Conservation (phyloP, 1,139 yeast genomes). For the Pichia sp. region DNA sequence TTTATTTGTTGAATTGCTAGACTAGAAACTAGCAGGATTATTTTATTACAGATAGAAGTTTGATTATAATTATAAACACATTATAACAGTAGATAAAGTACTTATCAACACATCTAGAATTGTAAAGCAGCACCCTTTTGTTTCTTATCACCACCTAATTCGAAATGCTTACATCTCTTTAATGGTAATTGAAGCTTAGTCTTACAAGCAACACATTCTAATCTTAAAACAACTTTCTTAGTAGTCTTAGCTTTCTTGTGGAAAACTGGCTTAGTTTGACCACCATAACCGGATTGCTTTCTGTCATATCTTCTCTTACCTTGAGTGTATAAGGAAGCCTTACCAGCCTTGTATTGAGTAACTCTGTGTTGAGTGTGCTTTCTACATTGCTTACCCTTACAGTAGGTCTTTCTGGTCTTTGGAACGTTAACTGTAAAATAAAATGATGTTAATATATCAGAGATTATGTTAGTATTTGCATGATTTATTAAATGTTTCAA, state of each 20-base stretch:
- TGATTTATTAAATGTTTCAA: no score
- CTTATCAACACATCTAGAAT: constrained; percentile 25
- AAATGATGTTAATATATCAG: no score
- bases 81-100: constrained; percentile 2
- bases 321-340: constrained; percentile 98
- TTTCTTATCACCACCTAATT: constrained; percentile 99
- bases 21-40: no score
- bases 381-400: constrained; percentile 99
- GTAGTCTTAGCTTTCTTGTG: constrained; percentile 99
- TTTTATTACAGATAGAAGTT: constrained; percentile 3
- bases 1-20: no score
- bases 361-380: constrained; percentile 99
- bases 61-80: constrained; percentile 1
- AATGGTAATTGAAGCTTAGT: constrained; percentile 96
- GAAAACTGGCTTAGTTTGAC: constrained; percentile 99
- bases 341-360: constrained; percentile 99
- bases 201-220: constrained; percentile 98
- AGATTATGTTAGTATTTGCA: background rate
- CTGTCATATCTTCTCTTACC: constrained; percentile 99
- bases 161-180: constrained; percentile 99
- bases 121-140: constrained; percentile 74
- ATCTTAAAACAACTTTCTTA: constrained; percentile 99
- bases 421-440: constrained; percentile 86
- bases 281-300: constrained; percentile 99
- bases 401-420: constrained; percentile 99